These are phyloP conservation scores for Citrus sp. DNA, from an alignment of 345 rosid species.

Conservation along the genomic window DNA sequence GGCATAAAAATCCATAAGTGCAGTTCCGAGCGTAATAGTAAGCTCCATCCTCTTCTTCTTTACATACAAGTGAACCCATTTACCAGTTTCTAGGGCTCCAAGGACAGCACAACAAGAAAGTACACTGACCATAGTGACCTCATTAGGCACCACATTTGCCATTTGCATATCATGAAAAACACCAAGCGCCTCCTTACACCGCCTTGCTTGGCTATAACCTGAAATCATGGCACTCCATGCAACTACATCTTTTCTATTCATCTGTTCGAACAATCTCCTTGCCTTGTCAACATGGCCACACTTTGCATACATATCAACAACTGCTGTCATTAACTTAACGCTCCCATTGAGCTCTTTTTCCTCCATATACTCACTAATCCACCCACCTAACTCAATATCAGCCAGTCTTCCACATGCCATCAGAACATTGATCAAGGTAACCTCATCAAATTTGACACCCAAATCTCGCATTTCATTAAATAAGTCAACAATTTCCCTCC, in stretches of 20 bases:
- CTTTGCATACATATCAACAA: slow-evolving; percentile 45
- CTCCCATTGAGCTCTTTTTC: slow-evolving; percentile 25
- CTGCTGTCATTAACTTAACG: slow-evolving; percentile 28
- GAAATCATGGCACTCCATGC: slow-evolving; percentile 39
- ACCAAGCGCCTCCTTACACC: slow-evolving; percentile 31
- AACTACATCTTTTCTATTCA: slow-evolving; percentile 28
- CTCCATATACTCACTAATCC: slow-evolving; percentile 32
- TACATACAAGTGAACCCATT: slow-evolving; percentile 36
- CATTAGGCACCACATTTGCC: slow-evolving; percentile 29
- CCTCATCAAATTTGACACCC: slow-evolving; percentile 24
- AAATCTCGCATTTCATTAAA: slow-evolving; percentile 33
- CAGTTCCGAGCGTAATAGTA: slow-evolving; percentile 36
- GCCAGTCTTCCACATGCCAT: slow-evolving; percentile 44
- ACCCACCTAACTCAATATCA: slow-evolving; percentile 31
- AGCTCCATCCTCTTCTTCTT: slow-evolving; percentile 30
- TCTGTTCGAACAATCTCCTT: slow-evolving; percentile 27
- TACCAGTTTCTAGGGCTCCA: slow-evolving; percentile 36
- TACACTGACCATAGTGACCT: slow-evolving; percentile 41
- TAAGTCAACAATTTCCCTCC: slow-evolving; percentile 28
- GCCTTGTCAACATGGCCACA: slow-evolving; percentile 38
- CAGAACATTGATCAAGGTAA: slow-evolving; percentile 35
- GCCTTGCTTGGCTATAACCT: slow-evolving; percentile 37
- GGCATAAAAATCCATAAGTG: slow-evolving; percentile 34
- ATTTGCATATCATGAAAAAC: slow-evolving; percentile 37
- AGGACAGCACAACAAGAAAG: slow-evolving; percentile 40